Base-by-base conservation (phyloP, 805 yeast genomes). In the Dipodascus geniculatus region DNA sequence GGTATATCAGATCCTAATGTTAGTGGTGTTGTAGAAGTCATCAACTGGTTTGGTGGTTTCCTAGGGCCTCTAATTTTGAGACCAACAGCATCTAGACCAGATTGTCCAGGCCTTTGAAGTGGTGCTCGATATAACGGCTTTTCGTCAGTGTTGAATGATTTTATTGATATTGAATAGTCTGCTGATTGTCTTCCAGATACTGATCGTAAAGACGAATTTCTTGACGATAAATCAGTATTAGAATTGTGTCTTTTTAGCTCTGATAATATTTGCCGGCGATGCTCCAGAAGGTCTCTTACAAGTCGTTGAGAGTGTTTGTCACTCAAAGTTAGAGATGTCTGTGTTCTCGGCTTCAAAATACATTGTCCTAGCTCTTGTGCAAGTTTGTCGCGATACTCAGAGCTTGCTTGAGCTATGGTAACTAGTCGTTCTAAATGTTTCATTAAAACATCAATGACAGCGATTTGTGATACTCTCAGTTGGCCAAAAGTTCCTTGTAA, bases 381-480 rank as follows among this genome's bases (percentile, higher is more conserved):
- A 23, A 87, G 71, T 53, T 65, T 68, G 19, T 52, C 57, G 28
- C 59, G 55, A 55, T 68, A 69, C 22, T 62, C 67, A 2, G 56
- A 61, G 16, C 60, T 54, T 1, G 74, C 72, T 23, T 65, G 63
- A 48, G 81, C 67, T 31, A 79, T 77, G 22, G 76, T 67, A 24
- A 83, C 76, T 54, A 87, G 68, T 49, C 95, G 73, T 52, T 76
- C 75, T 64, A 87, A 77, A 66, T 87, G 96, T 1, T 88, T 81
- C 42, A 83, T 76, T n/a, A 87, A 67, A 1, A 90, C 89, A 65
- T 85, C 90, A 53, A 87, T 73, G 0, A 95, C 85, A 1, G 95
- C 91, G 48, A 87, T 71, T 61, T 83, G 85, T 48, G 84, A 75
- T 51, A 82, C 79, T 20, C 88, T 81, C 53, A 87, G 72, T 54